phyloP scores from a whole-genome alignment of 768 basidiomycete species.

The Calocybe indica region DNA sequence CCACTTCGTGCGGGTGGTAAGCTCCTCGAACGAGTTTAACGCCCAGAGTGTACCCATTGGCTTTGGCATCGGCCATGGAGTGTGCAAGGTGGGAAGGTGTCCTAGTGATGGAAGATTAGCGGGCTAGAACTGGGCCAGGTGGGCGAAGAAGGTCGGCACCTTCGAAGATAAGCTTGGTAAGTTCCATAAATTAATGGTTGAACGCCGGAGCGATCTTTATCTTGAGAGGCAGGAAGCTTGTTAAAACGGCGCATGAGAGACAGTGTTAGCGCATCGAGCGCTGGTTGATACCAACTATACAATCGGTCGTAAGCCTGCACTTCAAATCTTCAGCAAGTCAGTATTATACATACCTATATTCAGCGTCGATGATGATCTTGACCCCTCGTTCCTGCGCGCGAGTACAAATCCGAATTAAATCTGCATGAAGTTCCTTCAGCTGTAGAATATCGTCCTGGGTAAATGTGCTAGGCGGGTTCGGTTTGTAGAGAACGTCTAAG shows the following conservation, averaged over 20 bases:
- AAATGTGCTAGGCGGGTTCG: conserved; percentile 18
- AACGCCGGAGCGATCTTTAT: conserved; percentile 16
- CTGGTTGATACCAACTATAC: conserved; percentile 66
- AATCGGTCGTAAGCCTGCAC: not conserved
- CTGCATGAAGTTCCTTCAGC: conserved; percentile 54
- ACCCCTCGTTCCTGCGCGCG: conserved; percentile 59
- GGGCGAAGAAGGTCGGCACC: conserved; percentile 31
- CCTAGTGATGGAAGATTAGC: conserved; percentile 25
- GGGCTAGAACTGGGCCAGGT: not conserved
- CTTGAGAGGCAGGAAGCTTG: conserved; percentile 19
- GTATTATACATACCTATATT: conserved; percentile 54
- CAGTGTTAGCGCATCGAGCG: conserved; percentile 74
- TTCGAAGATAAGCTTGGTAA: conserved; percentile 82
- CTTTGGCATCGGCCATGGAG: conserved; percentile 58
- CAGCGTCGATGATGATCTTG: conserved; percentile 78
- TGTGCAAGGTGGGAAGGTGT: conserved; percentile 64
- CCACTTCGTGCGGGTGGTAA: conserved; percentile 75
- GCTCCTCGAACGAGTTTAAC: conserved; percentile 93
- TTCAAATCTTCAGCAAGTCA: not conserved
- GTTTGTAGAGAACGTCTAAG: not conserved
- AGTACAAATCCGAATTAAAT: conserved; percentile 59
- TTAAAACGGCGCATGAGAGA: conserved; percentile 79
- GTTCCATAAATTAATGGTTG: conserved; percentile 81
- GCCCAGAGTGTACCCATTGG: conserved; percentile 68
- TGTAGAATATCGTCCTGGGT: conserved; percentile 50